phyloP scores from a whole-genome alignment of 2,329 filamentous ascomycete species.

The Lachnellula subtilissima region DNA sequence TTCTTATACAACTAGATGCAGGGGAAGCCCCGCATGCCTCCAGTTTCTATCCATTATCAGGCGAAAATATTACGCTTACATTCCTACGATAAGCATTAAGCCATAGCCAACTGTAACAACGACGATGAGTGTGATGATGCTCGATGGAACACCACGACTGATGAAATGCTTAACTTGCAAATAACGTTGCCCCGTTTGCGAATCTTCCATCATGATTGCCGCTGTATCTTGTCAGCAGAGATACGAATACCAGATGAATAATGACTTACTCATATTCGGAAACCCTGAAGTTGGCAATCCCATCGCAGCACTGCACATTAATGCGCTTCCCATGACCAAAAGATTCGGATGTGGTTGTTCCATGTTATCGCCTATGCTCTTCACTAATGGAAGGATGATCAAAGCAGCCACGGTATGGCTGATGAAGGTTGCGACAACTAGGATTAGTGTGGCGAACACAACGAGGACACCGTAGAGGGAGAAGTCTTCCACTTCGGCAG shows the following conservation, averaged over 20 bases:
- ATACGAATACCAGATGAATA: conserved; percentile 4
- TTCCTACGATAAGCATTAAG: conserved; percentile 59
- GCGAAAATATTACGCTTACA: conserved; percentile 8
- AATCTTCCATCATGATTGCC: conserved; percentile 98
- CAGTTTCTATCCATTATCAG: neutral
- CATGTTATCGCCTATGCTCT: conserved; percentile 80
- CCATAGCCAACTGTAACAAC: conserved; percentile 88
- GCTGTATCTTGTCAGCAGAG: conserved; percentile 46
- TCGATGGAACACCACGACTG: conserved; percentile 84
- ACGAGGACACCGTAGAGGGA: conserved; percentile 81
- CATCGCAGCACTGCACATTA: conserved; percentile 99
- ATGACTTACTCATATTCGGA: conserved; percentile 94
- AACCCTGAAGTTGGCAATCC: conserved; percentile 92
- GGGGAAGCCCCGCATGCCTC: neutral
- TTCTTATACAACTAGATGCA: neutral
- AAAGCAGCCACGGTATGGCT: conserved; percentile 94
- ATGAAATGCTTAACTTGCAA: conserved; percentile 92
- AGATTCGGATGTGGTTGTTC: conserved; percentile 87
- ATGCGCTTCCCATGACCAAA: conserved; percentile 86
- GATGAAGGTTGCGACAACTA: conserved; percentile 96
- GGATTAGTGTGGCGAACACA: conserved; percentile 77
- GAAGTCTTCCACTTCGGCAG: conserved; percentile 66
- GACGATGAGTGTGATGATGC: conserved; percentile 73
- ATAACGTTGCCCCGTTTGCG: conserved; percentile 84
- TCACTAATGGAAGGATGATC: conserved; percentile 88